Base-by-base conservation (phyloP, 371 early-diverging fungal species). In the Phascolomyces articulosus region DNA sequence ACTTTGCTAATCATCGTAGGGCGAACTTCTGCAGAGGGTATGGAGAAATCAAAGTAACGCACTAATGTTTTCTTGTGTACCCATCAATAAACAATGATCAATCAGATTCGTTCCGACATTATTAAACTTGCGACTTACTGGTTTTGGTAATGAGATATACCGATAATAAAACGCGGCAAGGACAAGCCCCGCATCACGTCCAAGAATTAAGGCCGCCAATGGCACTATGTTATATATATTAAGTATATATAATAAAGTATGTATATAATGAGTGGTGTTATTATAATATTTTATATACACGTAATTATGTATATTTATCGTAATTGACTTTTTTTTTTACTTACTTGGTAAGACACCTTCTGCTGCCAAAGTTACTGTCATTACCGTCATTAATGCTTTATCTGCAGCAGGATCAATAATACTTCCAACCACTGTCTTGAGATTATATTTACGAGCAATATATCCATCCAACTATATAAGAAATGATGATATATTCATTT, bases 331-430 rank as follows among this genome's bases (percentile, higher is more conserved):
- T n/a, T n/a, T n/a, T n/a, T n/a, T n/a, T n/a, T n/a, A 79, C 78
- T 65, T 80, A 93, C 94, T 65, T 34, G 98, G 96, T 56, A 98
- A 66, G 55, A 94, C 75, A 15, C 87, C 86, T 29, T 88, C 85
- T 69, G 85, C 85, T 4, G 89, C 85, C 59, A 97, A 72, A 27
- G 96, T 89, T 3, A 96, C 82, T 11, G 95, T 93, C 75, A 97
- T 72, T 13, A 91, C 88, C 0, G 96, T 95, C 96, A 98, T 96
- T 24, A 98, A 73, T 3, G 91, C 86, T 75, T 98, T 98, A 78
- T 98, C 98, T 4, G 98, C 98, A n/a, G 92, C 87, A 4, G 98
- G 98, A 68, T 98, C 98, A 49, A 98, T 85, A 23, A 96, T 92
- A 0, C 94, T 92, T 6, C 98, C 98, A 20, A 96, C 78, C 34